Base-by-base conservation (phyloP, 495 filamentous ascomycete species). In the Achaetomiella virescens region DNA sequence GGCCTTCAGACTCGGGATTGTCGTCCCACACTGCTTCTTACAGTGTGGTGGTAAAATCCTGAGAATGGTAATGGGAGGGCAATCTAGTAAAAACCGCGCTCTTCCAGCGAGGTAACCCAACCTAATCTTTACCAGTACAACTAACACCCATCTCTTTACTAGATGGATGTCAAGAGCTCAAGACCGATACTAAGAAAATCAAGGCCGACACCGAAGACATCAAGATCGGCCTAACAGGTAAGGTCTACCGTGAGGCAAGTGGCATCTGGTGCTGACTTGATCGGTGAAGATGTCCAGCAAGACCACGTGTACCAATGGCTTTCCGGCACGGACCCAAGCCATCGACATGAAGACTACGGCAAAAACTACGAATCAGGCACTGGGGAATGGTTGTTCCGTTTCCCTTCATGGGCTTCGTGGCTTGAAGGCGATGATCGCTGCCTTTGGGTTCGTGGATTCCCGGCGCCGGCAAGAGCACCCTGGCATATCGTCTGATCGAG, bases 371-470 rank as follows among this genome's bases (percentile, higher is more conserved):
- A 70, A 29, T 21, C 46, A 3, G 59, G 50, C 0, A 72, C 68
- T 0, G 62, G 64, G 0, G 48, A 62, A 14, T 72, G 66, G 70
- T 50, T 72, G 6, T 38, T 63, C 6, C 66, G 63, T 0, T 52
- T 45, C 5, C 38, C 50, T 3, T 63, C 68, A 15, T 69, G 66
- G 68, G 37, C 35, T 0, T 40, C 40, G 36, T 72, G 70, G 70
- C 21, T 69, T 11, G 40, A 47, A 25, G 48, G n/a, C 0, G 22
- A 54, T 24, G 17, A 24, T 18, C 67, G 63, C 1, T 70, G 56
- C 36, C 49, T 75, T 6, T 74, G 70, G 72, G 67, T 75, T 6
- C 57, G 67, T 37, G 73, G 73, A 75, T 77, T 11, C 73, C 71
- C 1, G 74, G 74, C 1, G 66, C 70, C 20, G 73, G 73, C 12